Conservation (phyloP, 2,329 filamentous ascomycete species). For the Aspergillus arachidicola region DNA sequence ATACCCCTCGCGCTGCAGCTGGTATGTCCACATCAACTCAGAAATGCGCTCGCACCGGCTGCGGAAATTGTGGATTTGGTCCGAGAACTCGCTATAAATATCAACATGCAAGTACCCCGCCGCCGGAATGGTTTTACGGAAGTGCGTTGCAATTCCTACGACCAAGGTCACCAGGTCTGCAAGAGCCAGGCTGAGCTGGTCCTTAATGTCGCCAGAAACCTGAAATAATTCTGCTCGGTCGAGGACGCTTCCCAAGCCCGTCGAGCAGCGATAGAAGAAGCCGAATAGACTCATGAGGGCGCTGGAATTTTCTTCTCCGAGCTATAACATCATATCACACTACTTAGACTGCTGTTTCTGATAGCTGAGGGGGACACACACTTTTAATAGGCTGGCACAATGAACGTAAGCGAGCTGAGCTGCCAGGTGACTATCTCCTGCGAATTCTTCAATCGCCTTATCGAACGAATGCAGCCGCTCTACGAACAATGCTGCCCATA, state of each 20-base stretch:
- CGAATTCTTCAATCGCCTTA: constrained; percentile 38
- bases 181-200: constrained; percentile 46
- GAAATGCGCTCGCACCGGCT: constrained; percentile 38
- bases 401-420: constrained; percentile 54
- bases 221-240: constrained; percentile 52
- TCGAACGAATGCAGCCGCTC: constrained; percentile 43
- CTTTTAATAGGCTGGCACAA: constrained; percentile 52
- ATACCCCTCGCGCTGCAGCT: constrained; percentile 36
- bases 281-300: constrained; percentile 56
- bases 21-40: constrained; percentile 45
- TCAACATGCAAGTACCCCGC: constrained; percentile 34
- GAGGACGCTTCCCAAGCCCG: constrained; percentile 46
- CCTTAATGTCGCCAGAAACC: constrained; percentile 51
- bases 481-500: constrained; percentile 44
- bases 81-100: constrained; percentile 42
- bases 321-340: constrained; percentile 30
- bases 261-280: constrained; percentile 54
- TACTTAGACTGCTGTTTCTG: neutral
- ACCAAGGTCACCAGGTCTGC: constrained; percentile 39
- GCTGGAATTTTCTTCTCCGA: constrained; percentile 50
- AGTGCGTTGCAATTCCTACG: constrained; percentile 38
- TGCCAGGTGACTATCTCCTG: constrained; percentile 43
- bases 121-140: constrained; percentile 34
- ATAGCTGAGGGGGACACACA: constrained; percentile 19
- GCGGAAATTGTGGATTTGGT: constrained; percentile 39